These are phyloP conservation scores for Amyloporia xantha DNA, from an alignment of 768 basidiomycete species.

Conservation along the genomic window DNA sequence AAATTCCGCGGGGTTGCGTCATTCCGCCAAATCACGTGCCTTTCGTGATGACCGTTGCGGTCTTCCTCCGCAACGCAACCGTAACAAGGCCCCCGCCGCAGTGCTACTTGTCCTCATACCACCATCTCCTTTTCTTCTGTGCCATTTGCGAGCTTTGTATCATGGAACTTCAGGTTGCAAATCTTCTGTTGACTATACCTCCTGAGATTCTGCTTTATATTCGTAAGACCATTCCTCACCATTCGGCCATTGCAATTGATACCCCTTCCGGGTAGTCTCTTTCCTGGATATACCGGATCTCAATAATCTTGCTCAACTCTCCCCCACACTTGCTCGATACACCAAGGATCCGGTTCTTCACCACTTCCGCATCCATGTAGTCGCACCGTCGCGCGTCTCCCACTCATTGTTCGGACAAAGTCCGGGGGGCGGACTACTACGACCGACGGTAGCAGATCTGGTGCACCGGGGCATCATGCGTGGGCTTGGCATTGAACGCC, in stretches of 20 bases:
- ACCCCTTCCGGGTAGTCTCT: constrained; percentile 56
- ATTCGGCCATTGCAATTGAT: too few species aligned
- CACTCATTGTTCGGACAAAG: constrained; percentile 59
- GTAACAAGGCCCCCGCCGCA: too few species aligned
- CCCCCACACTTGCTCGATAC: constrained; percentile 40
- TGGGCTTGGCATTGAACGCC: constrained; percentile 57
- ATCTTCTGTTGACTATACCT: not conserved
- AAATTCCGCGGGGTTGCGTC: too few species aligned
- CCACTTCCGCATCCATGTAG: constrained; percentile 49
- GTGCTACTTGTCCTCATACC: too few species aligned
- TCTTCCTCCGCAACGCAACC: too few species aligned
- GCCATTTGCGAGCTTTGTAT: not conserved
- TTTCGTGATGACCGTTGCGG: too few species aligned
- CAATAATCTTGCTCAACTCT: constrained; percentile 41
- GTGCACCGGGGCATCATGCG: constrained; percentile 66
- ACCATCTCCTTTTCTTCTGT: not conserved
- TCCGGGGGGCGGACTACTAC: constrained; percentile 45
- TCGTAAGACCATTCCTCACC: constrained; percentile 1
- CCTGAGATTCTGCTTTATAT: constrained; percentile 5
- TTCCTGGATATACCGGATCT: constrained; percentile 74
- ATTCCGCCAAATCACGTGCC: too few species aligned
- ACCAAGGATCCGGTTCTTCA: constrained; percentile 62
- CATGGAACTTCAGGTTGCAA: not conserved
- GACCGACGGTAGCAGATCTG: constrained; percentile 62
- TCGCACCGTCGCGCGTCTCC: constrained; percentile 60